Percentiles rank a stretch among this genome's conserved stretches.
Conservation (phyloP, 2,329 filamentous ascomycete species). For the Fusarium stilboides region DNA sequence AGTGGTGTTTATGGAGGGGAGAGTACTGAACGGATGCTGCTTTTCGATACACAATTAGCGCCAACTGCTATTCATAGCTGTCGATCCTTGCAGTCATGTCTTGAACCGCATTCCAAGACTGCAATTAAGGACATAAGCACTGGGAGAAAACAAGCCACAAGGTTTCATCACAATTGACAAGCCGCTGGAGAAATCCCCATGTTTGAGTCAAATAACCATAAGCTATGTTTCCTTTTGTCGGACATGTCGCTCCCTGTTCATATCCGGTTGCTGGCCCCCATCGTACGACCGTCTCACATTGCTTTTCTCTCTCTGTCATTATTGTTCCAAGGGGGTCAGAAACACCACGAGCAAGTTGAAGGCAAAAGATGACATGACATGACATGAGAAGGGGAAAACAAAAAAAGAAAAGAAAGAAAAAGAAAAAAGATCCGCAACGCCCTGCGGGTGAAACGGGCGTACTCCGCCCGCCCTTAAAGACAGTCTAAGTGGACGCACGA, state of each 20-base stretch:
- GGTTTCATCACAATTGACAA: conserved; percentile 22
- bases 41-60: conserved; percentile 34
- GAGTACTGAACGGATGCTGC: conserved; percentile 16
- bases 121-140: conserved; percentile 6
- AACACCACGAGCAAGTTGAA: conserved; percentile 4
- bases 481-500: conserved; percentile 10
- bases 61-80: conserved; percentile 39
- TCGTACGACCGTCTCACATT: conserved; percentile 37
- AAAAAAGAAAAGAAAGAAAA: conserved; percentile 1
- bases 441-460: conserved; percentile 16
- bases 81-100: conserved; percentile 24
- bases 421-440: conserved; percentile 11
- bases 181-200: conserved; percentile 14
- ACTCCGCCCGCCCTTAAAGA: conserved; percentile 2
- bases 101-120: conserved; percentile 12
- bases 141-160: conserved; percentile 36
- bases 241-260: conserved; percentile 22
- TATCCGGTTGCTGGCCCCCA: conserved; percentile 23
- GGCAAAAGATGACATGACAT: conserved; percentile 10
- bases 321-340: conserved; percentile 16
- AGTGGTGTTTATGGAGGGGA: conserved; percentile 32
- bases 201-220: conserved; percentile 16
- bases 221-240: conserved; percentile 25
- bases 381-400: not conserved
- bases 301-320: conserved; percentile 27